phyloP scores from a whole-genome alignment of 495 filamentous ascomycete genomes.

The Neurospora sp. region DNA sequence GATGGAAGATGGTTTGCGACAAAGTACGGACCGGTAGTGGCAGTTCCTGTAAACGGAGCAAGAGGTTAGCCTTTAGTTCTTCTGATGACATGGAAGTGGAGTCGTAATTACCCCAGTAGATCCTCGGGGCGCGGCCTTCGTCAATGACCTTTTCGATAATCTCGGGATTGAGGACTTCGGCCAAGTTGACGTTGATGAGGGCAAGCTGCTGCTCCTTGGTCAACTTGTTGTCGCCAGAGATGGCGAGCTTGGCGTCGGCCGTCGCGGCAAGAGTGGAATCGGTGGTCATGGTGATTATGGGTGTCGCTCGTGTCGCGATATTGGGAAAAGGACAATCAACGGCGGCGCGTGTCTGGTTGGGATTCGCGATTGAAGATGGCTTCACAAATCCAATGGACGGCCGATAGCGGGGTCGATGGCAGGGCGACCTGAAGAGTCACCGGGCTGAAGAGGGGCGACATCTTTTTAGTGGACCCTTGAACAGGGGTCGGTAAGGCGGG shows the following conservation, averaged over 20 bases:
- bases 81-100: background rate
- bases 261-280: constrained; percentile 9
- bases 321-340: background rate
- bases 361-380: background rate
- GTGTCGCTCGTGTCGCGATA: background rate
- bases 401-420: background rate
- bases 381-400: background rate
- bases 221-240: constrained; percentile 4
- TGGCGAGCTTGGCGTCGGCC: constrained; percentile 8
- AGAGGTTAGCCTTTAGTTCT: background rate
- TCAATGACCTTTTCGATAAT: constrained; percentile 69
- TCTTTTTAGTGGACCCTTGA: background rate
- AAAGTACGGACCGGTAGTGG: constrained; percentile 54
- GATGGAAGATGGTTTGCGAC: constrained; percentile 50
- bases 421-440: background rate
- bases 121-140: constrained; percentile 56
- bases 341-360: background rate
- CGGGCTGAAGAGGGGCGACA: background rate
- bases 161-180: constrained; percentile 77
- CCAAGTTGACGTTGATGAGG: constrained; percentile 72
- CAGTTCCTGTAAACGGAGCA: constrained; percentile 45
- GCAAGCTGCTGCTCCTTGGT: constrained; percentile 35
- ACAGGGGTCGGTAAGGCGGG: background rate
- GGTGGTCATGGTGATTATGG: constrained; percentile 1
- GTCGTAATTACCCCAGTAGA: constrained; percentile 69